Evolutionary conservation across 2,329 filamentous ascomycete genomes (phyloP), one percentile per base, ranked within the genome.

Genomic region (Neonectria neomacrospora): DNA sequence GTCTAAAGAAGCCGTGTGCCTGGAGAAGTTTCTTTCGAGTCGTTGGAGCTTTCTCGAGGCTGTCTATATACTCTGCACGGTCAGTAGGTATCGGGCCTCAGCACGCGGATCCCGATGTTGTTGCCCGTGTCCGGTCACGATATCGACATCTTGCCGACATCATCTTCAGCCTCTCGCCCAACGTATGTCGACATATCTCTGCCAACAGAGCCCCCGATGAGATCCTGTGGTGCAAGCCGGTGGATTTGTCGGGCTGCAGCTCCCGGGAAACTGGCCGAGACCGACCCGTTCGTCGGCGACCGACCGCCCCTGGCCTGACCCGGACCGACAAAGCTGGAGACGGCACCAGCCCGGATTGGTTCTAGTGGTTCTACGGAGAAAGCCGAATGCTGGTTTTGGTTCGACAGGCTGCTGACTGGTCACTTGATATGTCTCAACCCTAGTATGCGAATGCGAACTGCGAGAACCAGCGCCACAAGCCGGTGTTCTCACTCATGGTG

Each of bases 211-310:
- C 16, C 44, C 44, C 44, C 44, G 44, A 48, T 30, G 23, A 48
- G 44, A 48, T 28, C 14, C 23, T 48, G 44, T 23, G 14, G 23
- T 48, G 22, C 14, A 26, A 3, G 26, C 16, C 44, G 44, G 44
- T 48, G 44, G 44, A 28, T 48, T 30, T 18, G 44, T 48, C 44
- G 44, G 44, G 23, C 16, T 48, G 22, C 4, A 6, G 22, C 44
- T n/a, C 44, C 44, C 22, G 16, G 6, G 16, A 48, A 48, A 48
- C 23, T 48, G 44, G 23, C 44, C 44, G 44, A 48, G 44, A 18
- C 44, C 44, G 44, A 48, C 16, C 44, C 16, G 44, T 48, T 48
- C 44, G n/a, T 48, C 44, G 44, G 44, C 23, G 3, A 48, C 44
- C 44, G 44, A 48, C 44, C 22, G 12, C 11, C 42, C 11, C 10